phyloP scores from a whole-genome alignment of 306 rosid species.

The Abrus pulchellus region DNA sequence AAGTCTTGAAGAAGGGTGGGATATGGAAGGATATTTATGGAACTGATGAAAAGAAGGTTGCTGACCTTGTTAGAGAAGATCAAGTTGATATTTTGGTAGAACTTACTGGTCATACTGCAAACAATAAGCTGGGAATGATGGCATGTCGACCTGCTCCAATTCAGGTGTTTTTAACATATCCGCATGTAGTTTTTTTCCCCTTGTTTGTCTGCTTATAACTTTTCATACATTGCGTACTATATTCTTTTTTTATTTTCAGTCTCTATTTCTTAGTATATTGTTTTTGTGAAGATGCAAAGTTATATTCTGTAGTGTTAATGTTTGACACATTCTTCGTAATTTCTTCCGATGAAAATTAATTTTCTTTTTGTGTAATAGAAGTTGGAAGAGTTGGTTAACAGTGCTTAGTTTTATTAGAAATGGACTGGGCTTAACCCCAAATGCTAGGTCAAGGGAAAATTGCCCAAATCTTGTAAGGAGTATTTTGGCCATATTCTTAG shows the following conservation, averaged over 20 bases:
- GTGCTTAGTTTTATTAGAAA: conserved; percentile 2
- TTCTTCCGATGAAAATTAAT: background rate
- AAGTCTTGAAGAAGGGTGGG: conserved; percentile 86
- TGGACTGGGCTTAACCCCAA: background rate
- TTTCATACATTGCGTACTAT: background rate
- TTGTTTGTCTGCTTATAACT: background rate
- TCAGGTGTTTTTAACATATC: conserved; percentile 54
- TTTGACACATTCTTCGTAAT: background rate
- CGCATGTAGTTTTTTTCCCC: background rate
- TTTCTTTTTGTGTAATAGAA: conserved; percentile 9
- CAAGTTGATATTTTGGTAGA: conserved; percentile 94
- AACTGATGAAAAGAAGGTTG: conserved; percentile 93
- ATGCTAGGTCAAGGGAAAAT: background rate
- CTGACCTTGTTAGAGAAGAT: conserved; percentile 88
- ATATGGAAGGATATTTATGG: conserved; percentile 95
- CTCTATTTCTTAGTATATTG: conserved; percentile 1
- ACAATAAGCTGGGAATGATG: conserved; percentile 96
- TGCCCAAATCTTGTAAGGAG: background rate
- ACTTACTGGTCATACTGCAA: conserved; percentile 99
- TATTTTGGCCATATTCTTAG: background rate
- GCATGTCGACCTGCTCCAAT: conserved; percentile 97
- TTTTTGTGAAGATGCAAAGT: conserved; percentile 11
- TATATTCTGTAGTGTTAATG: background rate
- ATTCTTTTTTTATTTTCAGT: conserved; percentile 13
- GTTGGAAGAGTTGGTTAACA: conserved; percentile 11